These are phyloP conservation scores for Tetracladium marchalianum DNA, from an alignment of 495 filamentous ascomycete species.

Conservation along the genomic window DNA sequence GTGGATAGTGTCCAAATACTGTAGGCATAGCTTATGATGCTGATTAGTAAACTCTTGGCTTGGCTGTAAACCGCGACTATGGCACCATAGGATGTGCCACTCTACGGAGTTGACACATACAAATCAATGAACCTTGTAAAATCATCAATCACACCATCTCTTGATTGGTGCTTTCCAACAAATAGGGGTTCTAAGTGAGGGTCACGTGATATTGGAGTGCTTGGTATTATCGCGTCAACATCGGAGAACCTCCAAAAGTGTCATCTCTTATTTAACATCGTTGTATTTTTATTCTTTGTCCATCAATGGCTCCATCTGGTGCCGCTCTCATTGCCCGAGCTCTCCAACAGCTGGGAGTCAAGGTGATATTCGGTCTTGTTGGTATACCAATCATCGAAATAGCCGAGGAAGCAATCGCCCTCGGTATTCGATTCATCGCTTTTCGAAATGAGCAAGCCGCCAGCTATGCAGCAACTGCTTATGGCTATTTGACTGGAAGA, in stretches of 20 bases:
- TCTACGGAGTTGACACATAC: too few relatives aligned
- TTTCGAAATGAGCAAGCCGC: constrained; percentile 61
- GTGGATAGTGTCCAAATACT: too few relatives aligned
- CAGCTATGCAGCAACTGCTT: constrained; percentile 51
- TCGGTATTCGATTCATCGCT: constrained; percentile 54
- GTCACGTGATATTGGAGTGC: constrained; percentile 1
- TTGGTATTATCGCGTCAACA: too few relatives aligned
- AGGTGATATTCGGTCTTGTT: constrained; percentile 54
- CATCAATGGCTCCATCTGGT: constrained; percentile 35
- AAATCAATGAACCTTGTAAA: too few relatives aligned
- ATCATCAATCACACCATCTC: too few relatives aligned
- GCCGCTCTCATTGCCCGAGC: constrained; percentile 49
- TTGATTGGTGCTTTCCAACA: constrained; percentile 6
- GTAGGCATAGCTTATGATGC: too few relatives aligned
- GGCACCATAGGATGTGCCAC: too few relatives aligned
- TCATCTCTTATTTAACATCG: too few relatives aligned
- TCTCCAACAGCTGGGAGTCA: constrained; percentile 44
- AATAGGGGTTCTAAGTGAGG: neutral
- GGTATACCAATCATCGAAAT: constrained; percentile 58
- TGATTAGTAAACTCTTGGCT: too few relatives aligned
- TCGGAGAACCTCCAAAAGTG: too few relatives aligned
- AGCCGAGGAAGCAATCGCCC: constrained; percentile 50
- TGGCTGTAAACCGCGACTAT: too few relatives aligned
- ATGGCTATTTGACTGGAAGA: constrained; percentile 54
- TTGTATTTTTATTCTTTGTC: neutral